Conservation (phyloP, 441 rosid genomes). For the Jatropha podagrica region DNA sequence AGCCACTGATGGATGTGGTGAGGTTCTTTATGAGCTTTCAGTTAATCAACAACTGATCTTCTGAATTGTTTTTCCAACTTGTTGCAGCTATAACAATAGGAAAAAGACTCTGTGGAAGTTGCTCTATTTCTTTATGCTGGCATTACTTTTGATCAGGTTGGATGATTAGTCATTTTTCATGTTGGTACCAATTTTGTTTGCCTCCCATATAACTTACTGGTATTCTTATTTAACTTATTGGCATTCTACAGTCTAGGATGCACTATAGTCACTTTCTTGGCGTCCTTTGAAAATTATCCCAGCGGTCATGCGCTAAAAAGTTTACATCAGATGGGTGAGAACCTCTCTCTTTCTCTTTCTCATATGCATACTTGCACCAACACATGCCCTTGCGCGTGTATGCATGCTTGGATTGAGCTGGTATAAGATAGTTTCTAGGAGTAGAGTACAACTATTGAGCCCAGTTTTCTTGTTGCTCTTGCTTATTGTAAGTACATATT, state of each 20-base stretch:
- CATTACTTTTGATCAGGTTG: constrained; percentile 71
- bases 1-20: neutral
- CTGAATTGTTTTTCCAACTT: constrained; percentile 19
- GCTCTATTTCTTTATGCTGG: constrained; percentile 58
- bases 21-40: neutral
- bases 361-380: neutral
- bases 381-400: neutral
- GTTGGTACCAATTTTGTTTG: constrained; percentile 5
- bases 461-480: constrained; percentile 1
- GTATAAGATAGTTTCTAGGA: neutral
- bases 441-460: neutral
- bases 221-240: constrained; percentile 31
- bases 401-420: constrained; percentile 3
- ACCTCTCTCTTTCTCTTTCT: constrained; percentile 19
- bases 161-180: constrained; percentile 22
- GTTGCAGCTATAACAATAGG: constrained; percentile 83
- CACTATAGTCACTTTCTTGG: constrained; percentile 70
- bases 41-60: neutral
- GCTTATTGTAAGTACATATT: neutral
- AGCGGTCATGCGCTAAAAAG: constrained; percentile 80
- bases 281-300: constrained; percentile 90
- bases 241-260: constrained; percentile 77
- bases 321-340: constrained; percentile 78
- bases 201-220: constrained; percentile 31
- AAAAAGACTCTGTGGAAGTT: constrained; percentile 77